Base-by-base conservation (phyloP, 495 filamentous ascomycete genomes). In the Trichoderma reesei region DNA sequence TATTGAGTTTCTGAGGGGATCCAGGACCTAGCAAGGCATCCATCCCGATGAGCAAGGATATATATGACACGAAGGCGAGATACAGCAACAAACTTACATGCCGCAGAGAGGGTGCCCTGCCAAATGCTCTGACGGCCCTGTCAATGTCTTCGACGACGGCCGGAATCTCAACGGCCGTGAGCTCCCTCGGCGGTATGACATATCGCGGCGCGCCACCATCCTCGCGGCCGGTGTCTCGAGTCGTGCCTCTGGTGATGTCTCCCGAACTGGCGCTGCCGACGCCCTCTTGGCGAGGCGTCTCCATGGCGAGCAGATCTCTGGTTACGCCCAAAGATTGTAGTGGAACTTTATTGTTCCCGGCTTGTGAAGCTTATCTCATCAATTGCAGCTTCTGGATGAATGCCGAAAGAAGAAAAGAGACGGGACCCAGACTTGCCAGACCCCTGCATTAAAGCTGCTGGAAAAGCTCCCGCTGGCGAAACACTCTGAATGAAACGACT, bases 111-210 rank as follows among this genome's bases (percentile, higher is more conserved):
- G 78, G 72, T 41, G 83, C 78, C 6, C 85, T 84, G 1, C 92
- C 89, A 26, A 98, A 82, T 0, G 91, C 93, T 20, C 85, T 81
- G 65, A 98, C 80, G 18, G 84, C 94, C 65, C 87, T 90, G 67
- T 95, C 88, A 62, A 96, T 69, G 74, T 96, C 88, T 68, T 83
- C 84, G 69, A 98, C 77, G 61, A 95, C 85, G 65, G 86, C 87
- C 6, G 95, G 94, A 73, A 98, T 92, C 70, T 98, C 94, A 31
- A 98, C 82, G 64, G 86, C 87, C 39, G 91, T 82, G 54, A 97
- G 78, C 20, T 79, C 78, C 48, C 83, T 79, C 39, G 78, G 65
- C 3, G 90, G 91, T 36, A 96, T 78, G 0, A 74, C 65, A 39
- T 76, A 79, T 59, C 65, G 69, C 3, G 79, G 78, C 16, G 79